phyloP scores from a whole-genome alignment of 345 rosid genomes.

The Ailanthus altissimus region DNA sequence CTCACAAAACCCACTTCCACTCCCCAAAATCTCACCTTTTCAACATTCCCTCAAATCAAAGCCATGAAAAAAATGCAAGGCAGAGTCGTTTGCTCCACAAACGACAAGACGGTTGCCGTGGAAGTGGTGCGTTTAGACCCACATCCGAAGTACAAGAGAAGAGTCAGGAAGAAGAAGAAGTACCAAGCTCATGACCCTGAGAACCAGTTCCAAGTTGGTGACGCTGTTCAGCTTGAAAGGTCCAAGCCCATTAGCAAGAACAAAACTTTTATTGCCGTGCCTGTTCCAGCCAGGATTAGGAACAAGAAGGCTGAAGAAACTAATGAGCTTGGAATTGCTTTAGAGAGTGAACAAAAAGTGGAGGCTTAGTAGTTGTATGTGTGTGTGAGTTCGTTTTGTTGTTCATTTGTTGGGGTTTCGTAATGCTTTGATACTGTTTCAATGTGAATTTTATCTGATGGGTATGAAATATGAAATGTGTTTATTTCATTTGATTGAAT shows the following conservation, averaged over 20 bases:
- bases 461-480: constrained; percentile 5
- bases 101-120: constrained; percentile 84
- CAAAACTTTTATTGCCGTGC: constrained; percentile 66
- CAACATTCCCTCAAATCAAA: constrained; percentile 49
- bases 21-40: constrained; percentile 6
- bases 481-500: constrained; percentile 8
- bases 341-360: constrained; percentile 60
- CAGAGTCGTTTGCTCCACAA: constrained; percentile 76
- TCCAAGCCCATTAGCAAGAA: constrained; percentile 89
- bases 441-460: constrained; percentile 12
- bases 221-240: constrained; percentile 66
- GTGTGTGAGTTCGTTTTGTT: neutral
- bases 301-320: constrained; percentile 28
- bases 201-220: constrained; percentile 77
- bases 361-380: constrained; percentile 23
- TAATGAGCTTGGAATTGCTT: constrained; percentile 63
- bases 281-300: constrained; percentile 36
- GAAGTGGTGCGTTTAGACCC: constrained; percentile 74
- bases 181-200: constrained; percentile 93
- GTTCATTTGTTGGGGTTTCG: neutral
- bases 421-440: constrained; percentile 7
- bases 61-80: constrained; percentile 82
- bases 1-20: constrained; percentile 50
- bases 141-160: constrained; percentile 86
- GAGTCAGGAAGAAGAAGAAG: constrained; percentile 89